Evolutionary conservation across 1,284 basidiomycete species (phyloP).

Genomic region (Ganoderma lingzhi): DNA sequence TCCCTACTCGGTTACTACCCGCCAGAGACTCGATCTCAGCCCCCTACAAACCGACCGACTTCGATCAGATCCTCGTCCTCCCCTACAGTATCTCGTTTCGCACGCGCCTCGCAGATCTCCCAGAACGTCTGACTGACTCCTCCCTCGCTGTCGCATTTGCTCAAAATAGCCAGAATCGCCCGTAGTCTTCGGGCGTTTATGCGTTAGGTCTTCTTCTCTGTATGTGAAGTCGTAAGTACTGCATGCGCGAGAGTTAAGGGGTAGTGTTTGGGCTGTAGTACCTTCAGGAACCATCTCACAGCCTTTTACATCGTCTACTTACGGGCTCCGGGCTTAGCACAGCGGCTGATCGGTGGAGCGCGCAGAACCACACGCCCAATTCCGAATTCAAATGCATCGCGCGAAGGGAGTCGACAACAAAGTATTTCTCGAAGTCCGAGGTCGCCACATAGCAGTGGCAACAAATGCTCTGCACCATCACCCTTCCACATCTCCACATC

Average conservation of each 20-base stretch:
- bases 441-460: too few relatives aligned
- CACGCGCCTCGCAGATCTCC: not conserved
- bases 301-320: not conserved
- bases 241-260: not conserved
- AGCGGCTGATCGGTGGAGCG: not conserved
- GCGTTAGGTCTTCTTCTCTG: not conserved
- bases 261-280: not conserved
- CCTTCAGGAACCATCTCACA: not conserved
- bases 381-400: not conserved
- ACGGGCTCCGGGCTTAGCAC: not conserved
- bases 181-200: conserved; percentile 1
- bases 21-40: conserved; percentile 2
- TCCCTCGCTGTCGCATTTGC: not conserved
- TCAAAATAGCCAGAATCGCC: not conserved
- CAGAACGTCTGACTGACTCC: not conserved
- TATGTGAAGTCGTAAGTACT: not conserved
- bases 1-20: not conserved
- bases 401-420: too few relatives aligned
- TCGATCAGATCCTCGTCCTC: not conserved
- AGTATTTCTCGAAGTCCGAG: too few relatives aligned
- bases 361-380: not conserved
- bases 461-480: too few relatives aligned
- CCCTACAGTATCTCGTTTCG: not conserved
- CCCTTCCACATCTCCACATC: too few relatives aligned
- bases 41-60: not conserved